phyloP scores from a whole-genome alignment of 208 protist species.

The Trypanosoma rangeli region DNA sequence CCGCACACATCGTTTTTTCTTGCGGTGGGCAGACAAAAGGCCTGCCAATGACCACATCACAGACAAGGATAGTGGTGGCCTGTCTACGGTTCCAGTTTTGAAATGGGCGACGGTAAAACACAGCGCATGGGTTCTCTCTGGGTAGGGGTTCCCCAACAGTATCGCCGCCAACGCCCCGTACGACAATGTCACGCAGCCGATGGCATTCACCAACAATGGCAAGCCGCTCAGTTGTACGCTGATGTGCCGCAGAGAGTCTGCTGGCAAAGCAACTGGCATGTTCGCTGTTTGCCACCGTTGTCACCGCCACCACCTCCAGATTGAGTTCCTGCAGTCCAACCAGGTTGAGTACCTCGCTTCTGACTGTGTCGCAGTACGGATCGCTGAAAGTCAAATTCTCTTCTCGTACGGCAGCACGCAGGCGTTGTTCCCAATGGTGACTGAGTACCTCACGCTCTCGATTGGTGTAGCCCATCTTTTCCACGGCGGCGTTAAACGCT shows the following conservation, averaged over 20 bases:
- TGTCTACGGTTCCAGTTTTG: conserved; percentile 31
- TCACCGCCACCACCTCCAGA: conserved; percentile 46
- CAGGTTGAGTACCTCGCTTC: conserved; percentile 44
- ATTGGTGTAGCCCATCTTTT: conserved; percentile 29
- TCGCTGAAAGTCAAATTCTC: conserved; percentile 39
- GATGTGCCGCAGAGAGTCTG: conserved; percentile 30
- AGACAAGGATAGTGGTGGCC: conserved; percentile 55
- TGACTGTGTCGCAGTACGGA: conserved; percentile 48
- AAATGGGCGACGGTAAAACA: conserved; percentile 66
- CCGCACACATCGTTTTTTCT: conserved; percentile 29
- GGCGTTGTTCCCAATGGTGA: conserved; percentile 50
- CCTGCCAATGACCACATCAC: conserved; percentile 65
- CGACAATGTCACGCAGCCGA: conserved; percentile 33
- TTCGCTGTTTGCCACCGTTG: conserved; percentile 50
- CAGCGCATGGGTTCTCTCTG: conserved; percentile 17
- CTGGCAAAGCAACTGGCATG: conserved; percentile 48
- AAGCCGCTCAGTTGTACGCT: conserved; percentile 47
- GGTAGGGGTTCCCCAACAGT: neutral
- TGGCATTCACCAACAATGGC: conserved; percentile 56
- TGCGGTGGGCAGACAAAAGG: conserved; percentile 28
- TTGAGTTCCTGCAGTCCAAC: conserved; percentile 53
- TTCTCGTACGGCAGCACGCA: conserved; percentile 39
- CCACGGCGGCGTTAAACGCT: conserved; percentile 35
- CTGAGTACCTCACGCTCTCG: conserved; percentile 42
- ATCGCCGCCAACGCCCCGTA: conserved; percentile 31